Percentiles rank a stretch among this genome's conserved stretches.
Conservation (phyloP, 129 eudicot genomes). For the Glebionis coronaria region DNA sequence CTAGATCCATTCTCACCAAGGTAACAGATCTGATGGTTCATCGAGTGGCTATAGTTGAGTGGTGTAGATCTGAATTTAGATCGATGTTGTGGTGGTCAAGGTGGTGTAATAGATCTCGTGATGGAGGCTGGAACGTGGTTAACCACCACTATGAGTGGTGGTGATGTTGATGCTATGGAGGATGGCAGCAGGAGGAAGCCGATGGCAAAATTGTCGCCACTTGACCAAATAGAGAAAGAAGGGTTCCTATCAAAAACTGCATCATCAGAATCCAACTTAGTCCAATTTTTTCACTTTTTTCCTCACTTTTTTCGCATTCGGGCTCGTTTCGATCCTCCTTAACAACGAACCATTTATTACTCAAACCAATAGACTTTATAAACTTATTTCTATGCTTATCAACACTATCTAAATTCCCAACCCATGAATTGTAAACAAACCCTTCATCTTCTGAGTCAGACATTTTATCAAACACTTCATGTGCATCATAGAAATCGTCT, state of each 20-base stretch:
- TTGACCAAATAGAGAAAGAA: constrained; percentile 35
- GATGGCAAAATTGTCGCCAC: no score
- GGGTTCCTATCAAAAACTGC: constrained; percentile 37
- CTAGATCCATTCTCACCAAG: no score
- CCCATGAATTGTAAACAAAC: constrained; percentile 46
- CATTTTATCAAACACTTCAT: constrained; percentile 47
- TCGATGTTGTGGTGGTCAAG: no score
- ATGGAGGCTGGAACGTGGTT: no score
- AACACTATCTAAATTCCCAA: constrained; percentile 48
- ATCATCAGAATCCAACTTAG: constrained; percentile 25
- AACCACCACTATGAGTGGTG: no score
- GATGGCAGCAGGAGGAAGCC: no score
- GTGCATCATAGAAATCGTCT: constrained; percentile 63
- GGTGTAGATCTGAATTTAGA: no score
- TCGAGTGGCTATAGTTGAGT: no score
- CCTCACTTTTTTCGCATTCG: constrained; percentile 21
- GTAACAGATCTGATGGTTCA: no score
- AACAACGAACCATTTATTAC: constrained; percentile 32
- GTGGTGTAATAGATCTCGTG: no score
- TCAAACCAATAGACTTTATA: constrained; percentile 47
- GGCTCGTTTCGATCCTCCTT: constrained; percentile 39
- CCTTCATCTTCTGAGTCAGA: constrained; percentile 56
- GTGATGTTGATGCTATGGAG: no score
- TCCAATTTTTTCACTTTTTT: no score
- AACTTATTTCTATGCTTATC: constrained; percentile 61